Evolutionary conservation across 2,329 filamentous ascomycete species (phyloP).

Genomic region (Nectriaceae sp.): DNA sequence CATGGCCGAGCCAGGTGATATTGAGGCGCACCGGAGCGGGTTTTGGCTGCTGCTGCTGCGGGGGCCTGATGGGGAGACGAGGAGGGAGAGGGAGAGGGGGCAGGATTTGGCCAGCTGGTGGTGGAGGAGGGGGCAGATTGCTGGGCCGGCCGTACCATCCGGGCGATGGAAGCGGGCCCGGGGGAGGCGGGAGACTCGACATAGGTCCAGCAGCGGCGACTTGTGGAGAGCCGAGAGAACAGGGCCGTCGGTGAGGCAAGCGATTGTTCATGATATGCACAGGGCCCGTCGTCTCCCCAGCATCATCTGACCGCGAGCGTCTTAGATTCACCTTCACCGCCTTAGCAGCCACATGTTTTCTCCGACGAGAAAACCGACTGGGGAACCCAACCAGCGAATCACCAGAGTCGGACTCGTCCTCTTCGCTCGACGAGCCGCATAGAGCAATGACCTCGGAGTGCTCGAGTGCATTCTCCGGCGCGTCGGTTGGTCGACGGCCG

Average conservation of each 20-base stretch:
- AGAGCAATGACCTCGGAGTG: conserved; percentile 20
- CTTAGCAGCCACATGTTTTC: too few species aligned
- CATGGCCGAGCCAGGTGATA: conserved; percentile 30
- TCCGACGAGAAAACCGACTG: not conserved
- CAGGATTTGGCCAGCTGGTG: conserved; percentile 2
- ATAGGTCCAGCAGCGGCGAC: too few species aligned
- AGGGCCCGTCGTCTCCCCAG: conserved; percentile 8
- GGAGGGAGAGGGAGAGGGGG: conserved; percentile 3
- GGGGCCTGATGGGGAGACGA: not conserved
- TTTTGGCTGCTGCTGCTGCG: not conserved
- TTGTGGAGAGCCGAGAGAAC: too few species aligned
- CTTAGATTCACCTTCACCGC: too few species aligned
- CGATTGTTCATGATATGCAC: too few species aligned
- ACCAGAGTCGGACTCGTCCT: conserved; percentile 22
- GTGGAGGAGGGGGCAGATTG: not conserved
- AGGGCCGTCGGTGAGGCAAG: too few species aligned
- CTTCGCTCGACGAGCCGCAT: conserved; percentile 18
- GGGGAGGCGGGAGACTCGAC: too few species aligned
- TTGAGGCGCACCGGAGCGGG: conserved; percentile 25
- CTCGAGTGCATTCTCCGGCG: not conserved
- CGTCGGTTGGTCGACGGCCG: not conserved
- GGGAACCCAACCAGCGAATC: not conserved
- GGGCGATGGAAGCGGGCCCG: not conserved
- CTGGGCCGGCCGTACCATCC: not conserved
- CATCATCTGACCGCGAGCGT: conserved; percentile 11